Base-by-base conservation (phyloP, 2,329 filamentous ascomycete species). In the Cytospora paraplurivora region DNA sequence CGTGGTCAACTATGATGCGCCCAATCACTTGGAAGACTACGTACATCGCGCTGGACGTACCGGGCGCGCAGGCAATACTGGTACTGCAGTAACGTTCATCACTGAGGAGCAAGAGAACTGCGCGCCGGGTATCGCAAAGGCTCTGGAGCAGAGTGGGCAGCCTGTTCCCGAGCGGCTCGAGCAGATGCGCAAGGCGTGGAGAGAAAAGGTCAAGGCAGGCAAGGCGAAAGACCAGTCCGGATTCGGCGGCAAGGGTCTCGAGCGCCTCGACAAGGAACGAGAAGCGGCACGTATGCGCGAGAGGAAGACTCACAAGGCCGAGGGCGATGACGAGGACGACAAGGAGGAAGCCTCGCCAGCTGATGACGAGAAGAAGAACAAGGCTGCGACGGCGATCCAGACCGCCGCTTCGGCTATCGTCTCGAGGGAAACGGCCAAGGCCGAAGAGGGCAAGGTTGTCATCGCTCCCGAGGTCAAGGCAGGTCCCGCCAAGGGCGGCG, bases 21-120 rank as follows among this genome's bases (percentile, higher is more conserved):
- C 93, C 0, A 96, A 96, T 71, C 93, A 98, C 77, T 77, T 97
- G 66, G 95, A 99, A 77, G 95, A 98, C 73, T 98, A 98, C 72
- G 94, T 98, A 49, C 95, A 97, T 75, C 89, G 95, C 67, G 92
- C 91, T 62, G 95, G 95, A 55, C 91, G 95, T 70, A 98, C 95
- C 8, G 95, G 95, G 12, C 89, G 95, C 73, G 95, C 95, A 53
- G 95, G 95, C 49, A 96, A 97, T 72, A 97, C 88, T 27, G 95
- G 95, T 67, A 96, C 93, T 47, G 95, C 95, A 0, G 91, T 99
- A 57, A 99, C 95, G 0, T 97, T 98, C 72, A 81, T 99, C 64
- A 96, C 92, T 0, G 89, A 92, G 50, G 91, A 96, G 54, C 93
- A 99, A 75, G 93, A 96, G 72, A 92, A 92, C 67, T 97, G 91